phyloP scores from a whole-genome alignment of 441 rosid genomes.

The Arabidopsis lyrata region DNA sequence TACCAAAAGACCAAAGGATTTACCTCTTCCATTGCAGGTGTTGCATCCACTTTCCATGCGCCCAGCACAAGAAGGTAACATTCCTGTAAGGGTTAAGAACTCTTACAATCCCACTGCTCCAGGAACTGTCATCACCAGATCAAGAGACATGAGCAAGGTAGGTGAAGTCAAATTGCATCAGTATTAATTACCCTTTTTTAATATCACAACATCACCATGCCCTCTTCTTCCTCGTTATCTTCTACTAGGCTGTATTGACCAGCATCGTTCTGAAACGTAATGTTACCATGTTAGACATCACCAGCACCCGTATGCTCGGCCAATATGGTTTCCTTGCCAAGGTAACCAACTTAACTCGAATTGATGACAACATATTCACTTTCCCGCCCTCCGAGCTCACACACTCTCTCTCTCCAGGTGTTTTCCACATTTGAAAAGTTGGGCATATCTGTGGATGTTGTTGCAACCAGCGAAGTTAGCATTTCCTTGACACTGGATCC shows the following conservation, averaged over 20 bases:
- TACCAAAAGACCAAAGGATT: not conserved
- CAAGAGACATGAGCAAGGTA: slow-evolving; percentile 27
- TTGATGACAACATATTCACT: not conserved
- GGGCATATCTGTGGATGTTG: slow-evolving; percentile 18
- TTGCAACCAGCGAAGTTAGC: slow-evolving; percentile 27
- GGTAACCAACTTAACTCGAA: slow-evolving; percentile 1
- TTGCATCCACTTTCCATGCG: slow-evolving; percentile 23
- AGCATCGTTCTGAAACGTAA: slow-evolving; percentile 23
- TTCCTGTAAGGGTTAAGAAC: slow-evolving; percentile 24
- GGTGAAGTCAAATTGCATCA: not conserved
- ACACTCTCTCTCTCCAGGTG: not conserved
- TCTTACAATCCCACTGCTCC: slow-evolving; percentile 26
- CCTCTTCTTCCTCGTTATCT: not conserved
- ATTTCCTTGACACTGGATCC: slow-evolving; percentile 18
- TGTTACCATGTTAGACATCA: slow-evolving; percentile 20
- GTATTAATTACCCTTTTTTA: not conserved
- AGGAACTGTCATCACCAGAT: slow-evolving; percentile 17
- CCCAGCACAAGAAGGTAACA: slow-evolving; percentile 12
- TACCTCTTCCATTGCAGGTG: slow-evolving; percentile 2
- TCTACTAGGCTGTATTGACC: slow-evolving; percentile 16
- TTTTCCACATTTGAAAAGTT: slow-evolving; percentile 21
- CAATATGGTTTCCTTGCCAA: slow-evolving; percentile 18
- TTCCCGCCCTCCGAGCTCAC: slow-evolving; percentile 1
- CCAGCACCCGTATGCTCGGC: slow-evolving; percentile 25
- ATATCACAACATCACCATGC: not conserved